These are phyloP conservation scores for Termitomyces sp. DNA, from an alignment of 768 basidiomycete genomes.

Conservation along the genomic window DNA sequence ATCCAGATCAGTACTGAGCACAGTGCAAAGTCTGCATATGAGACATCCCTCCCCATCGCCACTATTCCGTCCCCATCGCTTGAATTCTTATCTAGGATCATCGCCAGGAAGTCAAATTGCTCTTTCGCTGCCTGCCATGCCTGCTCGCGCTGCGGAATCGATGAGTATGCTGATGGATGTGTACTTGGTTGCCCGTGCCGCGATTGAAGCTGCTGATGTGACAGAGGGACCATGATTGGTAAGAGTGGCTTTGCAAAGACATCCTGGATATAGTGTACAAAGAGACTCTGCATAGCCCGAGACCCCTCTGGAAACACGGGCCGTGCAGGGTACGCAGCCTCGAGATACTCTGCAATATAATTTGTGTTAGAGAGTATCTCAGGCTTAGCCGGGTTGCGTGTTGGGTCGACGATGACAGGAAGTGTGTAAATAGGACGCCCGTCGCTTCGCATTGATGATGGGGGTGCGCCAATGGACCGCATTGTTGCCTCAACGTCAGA, in stretches of 20 bases:
- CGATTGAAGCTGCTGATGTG: constrained; percentile 53
- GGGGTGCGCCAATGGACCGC: constrained; percentile 52
- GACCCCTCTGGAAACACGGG: constrained; percentile 69
- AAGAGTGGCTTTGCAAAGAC: constrained; percentile 60
- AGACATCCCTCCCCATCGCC: constrained; percentile 58
- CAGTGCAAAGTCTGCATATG: constrained; percentile 70
- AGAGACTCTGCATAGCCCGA: constrained; percentile 59
- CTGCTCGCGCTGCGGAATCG: constrained; percentile 48
- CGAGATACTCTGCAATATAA: constrained; percentile 68
- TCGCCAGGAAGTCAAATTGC: constrained; percentile 61
- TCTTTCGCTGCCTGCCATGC: constrained; percentile 60
- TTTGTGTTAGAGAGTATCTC: constrained; percentile 53
- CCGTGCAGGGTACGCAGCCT: constrained; percentile 59
- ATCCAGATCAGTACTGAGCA: constrained; percentile 73
- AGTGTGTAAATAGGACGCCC: constrained; percentile 62
- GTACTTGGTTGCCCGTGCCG: constrained; percentile 43
- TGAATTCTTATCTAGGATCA: constrained; percentile 61
- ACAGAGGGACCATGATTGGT: constrained; percentile 65
- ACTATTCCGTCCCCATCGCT: constrained; percentile 61
- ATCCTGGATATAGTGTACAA: constrained; percentile 66
- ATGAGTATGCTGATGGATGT: constrained; percentile 14
- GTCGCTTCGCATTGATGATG: constrained; percentile 45
- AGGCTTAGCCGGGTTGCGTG: constrained; percentile 36
- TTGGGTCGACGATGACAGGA: constrained; percentile 62
- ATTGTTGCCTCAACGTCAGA: constrained; percentile 61